A percentile compares a stretch with the other conserved stretches of the same genome.
Evolutionary conservation across 2,329 filamentous ascomycete genomes (phyloP).

Genomic region (Talaromyces sp.): DNA sequence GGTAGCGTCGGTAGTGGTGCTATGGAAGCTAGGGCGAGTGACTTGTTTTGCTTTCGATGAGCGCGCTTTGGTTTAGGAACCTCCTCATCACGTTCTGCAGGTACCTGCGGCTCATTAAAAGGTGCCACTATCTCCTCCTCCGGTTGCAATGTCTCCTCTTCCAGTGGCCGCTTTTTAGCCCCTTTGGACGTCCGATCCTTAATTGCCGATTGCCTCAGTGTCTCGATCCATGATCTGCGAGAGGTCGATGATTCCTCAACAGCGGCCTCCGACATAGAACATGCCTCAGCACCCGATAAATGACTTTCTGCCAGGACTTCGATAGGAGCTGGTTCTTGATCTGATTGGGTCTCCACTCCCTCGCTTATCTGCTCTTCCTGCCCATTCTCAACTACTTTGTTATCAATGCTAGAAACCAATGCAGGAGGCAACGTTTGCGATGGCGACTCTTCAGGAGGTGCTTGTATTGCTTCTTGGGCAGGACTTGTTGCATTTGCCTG

Average conservation of each 20-base stretch:
- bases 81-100: neutral
- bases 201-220: conserved; percentile 24
- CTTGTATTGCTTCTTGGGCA: neutral
- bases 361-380: neutral
- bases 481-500: neutral
- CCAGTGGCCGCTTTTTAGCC: conserved; percentile 29
- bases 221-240: conserved; percentile 19
- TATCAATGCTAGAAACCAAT: neutral
- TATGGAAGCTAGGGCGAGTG: conserved; percentile 31
- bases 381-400: neutral
- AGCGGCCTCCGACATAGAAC: conserved; percentile 4
- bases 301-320: neutral
- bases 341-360: neutral
- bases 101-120: conserved; percentile 3
- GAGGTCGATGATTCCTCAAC: conserved; percentile 6
- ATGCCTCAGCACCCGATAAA: neutral
- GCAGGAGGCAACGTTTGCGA: neutral
- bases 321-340: neutral
- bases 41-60: conserved; percentile 23
- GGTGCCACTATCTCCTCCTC: conserved; percentile 16
- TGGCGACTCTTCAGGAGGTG: neutral
- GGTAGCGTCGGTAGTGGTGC: conserved; percentile 33
- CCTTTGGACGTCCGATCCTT: conserved; percentile 24
- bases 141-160: conserved; percentile 20
- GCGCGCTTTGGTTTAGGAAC: conserved; percentile 10